These are phyloP conservation scores for Chlamydomonas schloesseri DNA, from an alignment of 139 green algal species.

Conservation along the genomic window DNA sequence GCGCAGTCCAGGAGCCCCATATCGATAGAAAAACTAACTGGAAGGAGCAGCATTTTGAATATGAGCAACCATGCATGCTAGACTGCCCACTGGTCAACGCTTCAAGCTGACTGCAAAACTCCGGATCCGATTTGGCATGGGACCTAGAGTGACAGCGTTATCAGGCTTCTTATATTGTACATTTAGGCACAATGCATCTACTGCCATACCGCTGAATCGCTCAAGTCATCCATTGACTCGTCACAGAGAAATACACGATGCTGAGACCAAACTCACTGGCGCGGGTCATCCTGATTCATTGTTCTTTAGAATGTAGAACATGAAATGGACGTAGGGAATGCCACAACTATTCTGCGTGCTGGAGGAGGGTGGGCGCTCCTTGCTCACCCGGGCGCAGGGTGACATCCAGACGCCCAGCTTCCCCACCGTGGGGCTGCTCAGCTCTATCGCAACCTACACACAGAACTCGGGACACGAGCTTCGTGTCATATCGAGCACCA, in stretches of 20 bases:
- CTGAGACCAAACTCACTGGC: neutral
- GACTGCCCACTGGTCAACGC: too few species aligned
- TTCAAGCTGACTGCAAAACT: too few species aligned
- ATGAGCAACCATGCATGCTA: too few species aligned
- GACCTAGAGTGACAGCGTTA: too few species aligned
- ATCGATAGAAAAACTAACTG: too few species aligned
- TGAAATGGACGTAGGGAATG: neutral
- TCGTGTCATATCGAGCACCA: slow-evolving; percentile 44
- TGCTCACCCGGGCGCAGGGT: slow-evolving; percentile 46
- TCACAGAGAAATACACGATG: neutral
- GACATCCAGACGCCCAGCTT: slow-evolving; percentile 61
- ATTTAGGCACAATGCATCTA: too few species aligned
- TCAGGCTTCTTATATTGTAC: too few species aligned
- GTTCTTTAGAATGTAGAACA: neutral
- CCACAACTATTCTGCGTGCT: slow-evolving; percentile 47
- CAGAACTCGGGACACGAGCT: slow-evolving; percentile 47
- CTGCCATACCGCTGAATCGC: too few species aligned
- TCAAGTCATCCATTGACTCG: neutral
- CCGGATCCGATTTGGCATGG: too few species aligned
- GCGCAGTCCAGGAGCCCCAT: too few species aligned
- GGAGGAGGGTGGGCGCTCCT: slow-evolving; percentile 46
- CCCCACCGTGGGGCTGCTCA: slow-evolving; percentile 54
- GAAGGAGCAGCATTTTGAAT: too few species aligned
- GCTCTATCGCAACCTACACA: slow-evolving; percentile 52
- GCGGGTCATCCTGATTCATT: too few species aligned